Percentiles rank a stretch among this genome's conserved stretches.
Conservation (phyloP, 257 asterid species). For the Rehmannia glutinosa region DNA sequence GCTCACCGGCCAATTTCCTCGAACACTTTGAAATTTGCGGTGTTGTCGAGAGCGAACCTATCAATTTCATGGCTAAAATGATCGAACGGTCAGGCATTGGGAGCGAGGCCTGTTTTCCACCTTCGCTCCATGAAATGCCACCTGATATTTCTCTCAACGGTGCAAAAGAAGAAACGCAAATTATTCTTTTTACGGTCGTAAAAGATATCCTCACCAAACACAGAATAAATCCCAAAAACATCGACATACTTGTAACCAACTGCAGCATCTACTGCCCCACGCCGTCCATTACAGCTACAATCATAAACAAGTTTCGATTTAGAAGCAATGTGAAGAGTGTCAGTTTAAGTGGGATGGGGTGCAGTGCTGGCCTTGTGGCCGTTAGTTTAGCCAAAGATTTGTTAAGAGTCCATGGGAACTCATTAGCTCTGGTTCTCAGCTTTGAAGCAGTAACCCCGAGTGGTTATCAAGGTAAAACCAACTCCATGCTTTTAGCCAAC, state of each 20-base stretch:
- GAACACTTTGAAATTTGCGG: slow-evolving; percentile 30
- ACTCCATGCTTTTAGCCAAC: slow-evolving; percentile 57
- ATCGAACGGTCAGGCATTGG: slow-evolving; percentile 36
- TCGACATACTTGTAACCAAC: slow-evolving; percentile 50
- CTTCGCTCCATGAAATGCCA: slow-evolving; percentile 32
- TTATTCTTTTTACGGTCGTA: slow-evolving; percentile 35
- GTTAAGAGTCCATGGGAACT: slow-evolving; percentile 33
- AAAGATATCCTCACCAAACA: slow-evolving; percentile 37
- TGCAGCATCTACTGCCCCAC: slow-evolving; percentile 72
- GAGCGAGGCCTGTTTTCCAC: slow-evolving; percentile 34
- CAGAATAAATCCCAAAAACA: slow-evolving; percentile 30
- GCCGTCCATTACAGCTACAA: slow-evolving; percentile 54
- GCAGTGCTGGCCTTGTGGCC: slow-evolving; percentile 60
- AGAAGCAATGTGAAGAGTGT: slow-evolving; percentile 52
- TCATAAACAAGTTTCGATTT: slow-evolving; percentile 49
- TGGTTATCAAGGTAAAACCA: slow-evolving; percentile 36
- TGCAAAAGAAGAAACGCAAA: slow-evolving; percentile 32
- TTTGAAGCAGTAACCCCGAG: slow-evolving; percentile 55
- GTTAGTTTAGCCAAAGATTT: slow-evolving; percentile 49
- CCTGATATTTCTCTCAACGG: slow-evolving; percentile 24
- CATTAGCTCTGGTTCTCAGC: slow-evolving; percentile 54
- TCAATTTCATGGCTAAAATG: slow-evolving; percentile 37
- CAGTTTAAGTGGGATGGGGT: slow-evolving; percentile 73
- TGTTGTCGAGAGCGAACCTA: slow-evolving; percentile 17
- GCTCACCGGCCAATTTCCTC: slow-evolving; percentile 26